Evolutionary conservation across 345 rosid species (phyloP).

Genomic region (Arabidopsis suecica): DNA sequence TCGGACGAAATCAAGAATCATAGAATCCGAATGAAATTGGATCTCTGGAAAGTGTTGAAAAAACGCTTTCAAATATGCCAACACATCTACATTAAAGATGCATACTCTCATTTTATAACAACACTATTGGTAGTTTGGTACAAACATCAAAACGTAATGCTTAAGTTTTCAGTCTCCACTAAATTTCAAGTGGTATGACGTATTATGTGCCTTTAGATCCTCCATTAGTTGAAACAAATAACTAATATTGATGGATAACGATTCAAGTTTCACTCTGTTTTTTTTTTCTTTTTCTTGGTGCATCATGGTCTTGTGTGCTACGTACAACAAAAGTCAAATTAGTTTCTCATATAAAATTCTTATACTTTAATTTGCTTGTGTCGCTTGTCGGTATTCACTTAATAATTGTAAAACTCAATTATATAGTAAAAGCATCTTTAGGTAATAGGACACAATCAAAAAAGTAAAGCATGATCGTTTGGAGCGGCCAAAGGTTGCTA

Average conservation of each 20-base stretch:
- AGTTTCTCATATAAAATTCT: slow-evolving; percentile 28
- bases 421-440: slow-evolving; percentile 39
- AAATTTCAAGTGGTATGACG: slow-evolving; percentile 62
- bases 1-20: slow-evolving; percentile 17
- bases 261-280: slow-evolving; percentile 48
- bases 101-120: slow-evolving; percentile 16
- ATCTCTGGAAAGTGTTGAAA: slow-evolving; percentile 20
- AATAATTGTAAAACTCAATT: slow-evolving; percentile 30
- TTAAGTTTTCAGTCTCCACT: slow-evolving; percentile 58
- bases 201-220: slow-evolving; percentile 54
- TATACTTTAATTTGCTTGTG: slow-evolving; percentile 27
- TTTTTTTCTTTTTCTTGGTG: neutral
- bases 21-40: slow-evolving; percentile 24
- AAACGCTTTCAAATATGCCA: slow-evolving; percentile 28
- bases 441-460: slow-evolving; percentile 41
- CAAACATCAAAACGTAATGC: slow-evolving; percentile 47
- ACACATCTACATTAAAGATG: slow-evolving; percentile 14
- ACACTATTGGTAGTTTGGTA: slow-evolving; percentile 30
- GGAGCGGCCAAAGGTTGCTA: slow-evolving; percentile 58
- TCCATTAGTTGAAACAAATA: slow-evolving; percentile 54
- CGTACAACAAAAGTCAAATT: slow-evolving; percentile 35
- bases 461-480: slow-evolving; percentile 50
- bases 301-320: slow-evolving; percentile 42
- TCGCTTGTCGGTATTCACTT: slow-evolving; percentile 45
- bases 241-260: slow-evolving; percentile 64